phyloP scores from a whole-genome alignment of 1,139 yeast species.

The Yamadazyma buinensis region DNA sequence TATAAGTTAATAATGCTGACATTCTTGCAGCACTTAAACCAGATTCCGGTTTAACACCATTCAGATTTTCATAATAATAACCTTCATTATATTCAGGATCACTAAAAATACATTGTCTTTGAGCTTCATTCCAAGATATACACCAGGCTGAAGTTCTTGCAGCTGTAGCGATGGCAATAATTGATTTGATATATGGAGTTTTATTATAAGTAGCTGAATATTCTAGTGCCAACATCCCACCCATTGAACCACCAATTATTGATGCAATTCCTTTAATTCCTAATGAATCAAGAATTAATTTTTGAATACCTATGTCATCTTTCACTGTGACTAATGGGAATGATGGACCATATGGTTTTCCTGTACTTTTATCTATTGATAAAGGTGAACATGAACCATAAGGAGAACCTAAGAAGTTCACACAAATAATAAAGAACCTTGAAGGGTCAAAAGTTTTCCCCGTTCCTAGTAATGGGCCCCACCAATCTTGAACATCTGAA shows the following conservation, averaged over 20 bases:
- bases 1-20: slow-evolving; percentile 90
- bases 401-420: slow-evolving; percentile 92
- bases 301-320: slow-evolving; percentile 86
- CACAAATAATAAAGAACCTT: slow-evolving; percentile 77
- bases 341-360: slow-evolving; percentile 83
- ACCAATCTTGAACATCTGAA: slow-evolving; percentile 94
- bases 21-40: slow-evolving; percentile 96
- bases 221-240: slow-evolving; percentile 96
- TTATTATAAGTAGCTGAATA: slow-evolving; percentile 70
- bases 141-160: slow-evolving; percentile 98
- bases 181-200: slow-evolving; percentile 61
- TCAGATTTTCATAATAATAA: slow-evolving; percentile 63
- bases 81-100: slow-evolving; percentile 95
- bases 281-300: slow-evolving; percentile 65
- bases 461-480: slow-evolving; percentile 94
- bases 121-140: slow-evolving; percentile 98
- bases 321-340: slow-evolving; percentile 90
- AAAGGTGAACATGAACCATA: slow-evolving; percentile 95
- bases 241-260: slow-evolving; percentile 97
- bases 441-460: slow-evolving; percentile 89
- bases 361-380: slow-evolving; percentile 68
- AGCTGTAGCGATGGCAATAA: slow-evolving; percentile 88
- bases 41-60: slow-evolving; percentile 61
- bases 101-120: slow-evolving; percentile 89
- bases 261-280: slow-evolving; percentile 76